Evolutionary conservation across 441 rosid species (phyloP).

Genomic region (Pelargonium hybrid): DNA sequence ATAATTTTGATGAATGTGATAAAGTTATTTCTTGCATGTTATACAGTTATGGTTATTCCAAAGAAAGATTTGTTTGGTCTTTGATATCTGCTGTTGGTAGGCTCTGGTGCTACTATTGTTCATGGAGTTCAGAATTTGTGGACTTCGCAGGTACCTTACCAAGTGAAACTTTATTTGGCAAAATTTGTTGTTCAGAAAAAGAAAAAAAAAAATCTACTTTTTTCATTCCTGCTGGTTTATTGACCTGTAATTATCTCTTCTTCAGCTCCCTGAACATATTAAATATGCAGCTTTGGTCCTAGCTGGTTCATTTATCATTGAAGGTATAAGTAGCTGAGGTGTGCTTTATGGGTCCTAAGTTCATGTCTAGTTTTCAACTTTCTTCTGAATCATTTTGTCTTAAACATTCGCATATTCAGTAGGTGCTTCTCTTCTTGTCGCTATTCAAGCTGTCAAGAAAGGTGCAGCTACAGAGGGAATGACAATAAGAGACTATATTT

Average conservation of each 20-base stretch:
- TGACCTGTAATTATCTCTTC: slow-evolving; percentile 20
- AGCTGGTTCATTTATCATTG: slow-evolving; percentile 87
- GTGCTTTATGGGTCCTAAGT: not conserved
- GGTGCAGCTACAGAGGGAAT: slow-evolving; percentile 97
- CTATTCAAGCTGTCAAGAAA: slow-evolving; percentile 92
- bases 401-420: slow-evolving; percentile 10
- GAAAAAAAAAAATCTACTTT: too few relatives aligned
- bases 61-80: slow-evolving; percentile 99
- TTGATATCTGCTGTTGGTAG: slow-evolving; percentile 99
- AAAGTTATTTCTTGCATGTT: slow-evolving; percentile 18
- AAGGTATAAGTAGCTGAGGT: slow-evolving; percentile 43
- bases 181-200: too few relatives aligned
- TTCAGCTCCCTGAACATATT: slow-evolving; percentile 76
- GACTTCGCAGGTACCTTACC: slow-evolving; percentile 51
- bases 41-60: slow-evolving; percentile 92
- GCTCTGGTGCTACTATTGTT: slow-evolving; percentile 95
- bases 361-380: not conserved
- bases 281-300: slow-evolving; percentile 86
- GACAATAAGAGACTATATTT: slow-evolving; percentile 78
- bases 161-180: slow-evolving; percentile 1
- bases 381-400: not conserved
- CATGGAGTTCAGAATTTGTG: slow-evolving; percentile 88
- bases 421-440: slow-evolving; percentile 96
- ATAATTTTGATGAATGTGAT: slow-evolving; percentile 7
- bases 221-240: slow-evolving; percentile 7